phyloP scores from a whole-genome alignment of 495 filamentous ascomycete genomes.

The Parathielavia hyrcaniae region DNA sequence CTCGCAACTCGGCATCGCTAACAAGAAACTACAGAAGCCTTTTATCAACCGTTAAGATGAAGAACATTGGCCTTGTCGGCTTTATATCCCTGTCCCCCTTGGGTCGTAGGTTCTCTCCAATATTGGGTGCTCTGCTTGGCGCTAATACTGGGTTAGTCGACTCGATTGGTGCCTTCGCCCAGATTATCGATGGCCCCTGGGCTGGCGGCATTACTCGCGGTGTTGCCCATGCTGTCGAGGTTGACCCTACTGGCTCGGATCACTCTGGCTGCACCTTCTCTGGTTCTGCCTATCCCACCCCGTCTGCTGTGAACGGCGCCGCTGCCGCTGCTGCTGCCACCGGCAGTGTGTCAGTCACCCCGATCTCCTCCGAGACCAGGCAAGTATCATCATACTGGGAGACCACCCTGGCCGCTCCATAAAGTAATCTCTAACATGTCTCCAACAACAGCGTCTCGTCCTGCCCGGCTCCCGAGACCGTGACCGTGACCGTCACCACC shows the following conservation, averaged over 20 bases:
- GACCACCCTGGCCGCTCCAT: not conserved
- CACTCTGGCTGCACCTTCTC: not conserved
- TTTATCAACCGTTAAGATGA: not conserved
- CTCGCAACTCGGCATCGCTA: not conserved
- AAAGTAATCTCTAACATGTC: not conserved
- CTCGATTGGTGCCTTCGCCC: not conserved
- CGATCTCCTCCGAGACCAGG: not conserved
- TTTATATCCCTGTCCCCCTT: not conserved
- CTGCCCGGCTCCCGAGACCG: not conserved
- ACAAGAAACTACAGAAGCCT: not conserved
- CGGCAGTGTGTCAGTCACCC: not conserved
- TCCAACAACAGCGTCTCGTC: not conserved
- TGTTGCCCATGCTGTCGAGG: not conserved
- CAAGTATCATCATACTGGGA: not conserved
- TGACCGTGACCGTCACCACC: constrained; percentile 13
- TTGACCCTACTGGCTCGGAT: not conserved
- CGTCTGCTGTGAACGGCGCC: not conserved
- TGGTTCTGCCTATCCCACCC: not conserved
- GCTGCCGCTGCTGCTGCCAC: not conserved
- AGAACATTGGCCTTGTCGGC: not conserved
- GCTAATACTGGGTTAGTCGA: not conserved
- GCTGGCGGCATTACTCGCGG: not conserved
- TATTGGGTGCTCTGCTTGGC: not conserved
- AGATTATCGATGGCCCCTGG: not conserved
- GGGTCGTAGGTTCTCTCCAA: not conserved